Conservation (phyloP, 768 basidiomycete genomes). For the Gymnopilus junonius region DNA sequence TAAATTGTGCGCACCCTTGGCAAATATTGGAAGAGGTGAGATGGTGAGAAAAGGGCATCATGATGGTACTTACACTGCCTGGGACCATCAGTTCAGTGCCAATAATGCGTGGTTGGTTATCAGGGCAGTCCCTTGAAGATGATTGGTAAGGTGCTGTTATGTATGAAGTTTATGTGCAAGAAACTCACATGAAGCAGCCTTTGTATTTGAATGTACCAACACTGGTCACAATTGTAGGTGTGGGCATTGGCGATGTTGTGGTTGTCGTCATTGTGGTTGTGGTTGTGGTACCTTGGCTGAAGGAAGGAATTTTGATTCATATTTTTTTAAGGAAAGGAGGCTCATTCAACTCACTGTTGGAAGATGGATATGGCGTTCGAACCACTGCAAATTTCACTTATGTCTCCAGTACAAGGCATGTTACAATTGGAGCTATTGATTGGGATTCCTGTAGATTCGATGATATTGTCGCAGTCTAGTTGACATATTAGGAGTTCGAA, state of each 20-base stretch:
- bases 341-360: not conserved
- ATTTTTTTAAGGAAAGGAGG: no score
- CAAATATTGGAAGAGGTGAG: not conserved
- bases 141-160: not conserved
- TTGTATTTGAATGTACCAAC: no score
- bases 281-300: not conserved
- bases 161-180: not conserved
- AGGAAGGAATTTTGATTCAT: not conserved
- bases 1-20: not conserved
- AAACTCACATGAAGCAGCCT: no score
- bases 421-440: not conserved
- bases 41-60: no score
- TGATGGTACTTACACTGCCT: not conserved
- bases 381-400: not conserved
- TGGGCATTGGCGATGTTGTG: no score
- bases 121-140: constrained; percentile 3
- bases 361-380: not conserved
- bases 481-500: not conserved
- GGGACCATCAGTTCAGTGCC: constrained; percentile 2
- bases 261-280: not conserved
- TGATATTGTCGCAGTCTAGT: not conserved
- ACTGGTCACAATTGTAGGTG: no score
- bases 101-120: not conserved
- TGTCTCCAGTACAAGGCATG: not conserved
- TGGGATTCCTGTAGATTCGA: not conserved